Conservation (phyloP, 345 rosid species). For the Geranium rotundifolium region DNA sequence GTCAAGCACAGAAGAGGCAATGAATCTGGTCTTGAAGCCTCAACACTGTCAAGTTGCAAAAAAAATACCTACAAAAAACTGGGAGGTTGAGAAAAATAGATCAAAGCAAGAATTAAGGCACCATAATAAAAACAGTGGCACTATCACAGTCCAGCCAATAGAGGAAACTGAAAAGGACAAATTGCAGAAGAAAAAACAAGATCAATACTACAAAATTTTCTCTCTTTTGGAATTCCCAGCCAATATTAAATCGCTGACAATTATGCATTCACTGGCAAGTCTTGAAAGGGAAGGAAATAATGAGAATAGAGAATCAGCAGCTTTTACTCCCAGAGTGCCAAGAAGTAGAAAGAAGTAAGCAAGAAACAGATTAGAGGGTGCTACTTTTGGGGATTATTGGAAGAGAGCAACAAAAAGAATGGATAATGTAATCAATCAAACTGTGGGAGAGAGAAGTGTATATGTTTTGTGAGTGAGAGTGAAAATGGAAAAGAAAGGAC, state of each 20-base stretch:
- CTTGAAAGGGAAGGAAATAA: too few relatives aligned
- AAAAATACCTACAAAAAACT: not conserved
- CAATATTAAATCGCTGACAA: too few relatives aligned
- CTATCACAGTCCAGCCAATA: not conserved
- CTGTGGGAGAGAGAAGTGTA: not conserved
- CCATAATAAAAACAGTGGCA: too few relatives aligned
- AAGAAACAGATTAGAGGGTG: not conserved
- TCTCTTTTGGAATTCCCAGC: too few relatives aligned
- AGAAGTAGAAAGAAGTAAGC: too few relatives aligned
- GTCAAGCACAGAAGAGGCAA: not conserved
- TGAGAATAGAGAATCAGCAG: not conserved
- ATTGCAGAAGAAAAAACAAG: not conserved
- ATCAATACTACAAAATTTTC: not conserved
- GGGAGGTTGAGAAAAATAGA: not conserved
- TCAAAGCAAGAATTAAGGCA: not conserved
- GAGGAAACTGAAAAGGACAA: not conserved
- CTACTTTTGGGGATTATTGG: not conserved
- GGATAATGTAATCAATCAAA: constrained; percentile 4
- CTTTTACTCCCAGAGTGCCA: not conserved
- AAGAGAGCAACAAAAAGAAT: not conserved
- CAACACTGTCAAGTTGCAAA: too few relatives aligned
- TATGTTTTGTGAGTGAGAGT: constrained; percentile 3
- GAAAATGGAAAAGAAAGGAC: constrained; percentile 5
- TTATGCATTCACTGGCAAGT: too few relatives aligned
- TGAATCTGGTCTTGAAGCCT: not conserved